Base-by-base conservation (phyloP, 257 asterid genomes). In the Gardenia jasminoides region DNA sequence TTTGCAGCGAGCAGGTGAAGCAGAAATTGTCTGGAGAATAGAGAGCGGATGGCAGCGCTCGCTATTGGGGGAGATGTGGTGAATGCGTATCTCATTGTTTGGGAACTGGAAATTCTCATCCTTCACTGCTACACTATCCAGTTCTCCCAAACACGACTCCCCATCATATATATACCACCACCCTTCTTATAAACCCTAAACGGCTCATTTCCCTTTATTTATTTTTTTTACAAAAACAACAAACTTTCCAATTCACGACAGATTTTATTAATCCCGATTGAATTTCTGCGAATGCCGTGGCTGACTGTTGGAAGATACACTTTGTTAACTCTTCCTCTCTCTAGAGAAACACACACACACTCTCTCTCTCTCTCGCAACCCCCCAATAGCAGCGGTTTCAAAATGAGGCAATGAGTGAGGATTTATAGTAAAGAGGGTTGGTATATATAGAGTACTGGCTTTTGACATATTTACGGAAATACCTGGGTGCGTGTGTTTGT, bases 21-120 rank as follows among this genome's bases (percentile, higher is more conserved):
- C 74, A n/a, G 97, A 84, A 71, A 96, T 86, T 41, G 97, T 92
- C 79, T 88, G 97, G 10, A 96, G 81, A 83, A 96, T 93, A 72
- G 97, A 81, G 22, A 93, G 89, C 7, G 99, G 99, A 76, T 88
- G 93, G 61, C 97, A 89, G 67, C 99, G 88, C 83, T 93, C 98
- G 82, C 99, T 96, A 41, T 41, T 82, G 1, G 80, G 82, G 0
- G 97, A 83, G 76, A 92, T 88, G 75, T 84, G 90, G 79, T 88
- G 93, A 81, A 96, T 92, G 70, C 97, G 90, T 76, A 96, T 96
- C 94, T 93, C 98, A 82, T 93, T 93, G 76, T 87, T 91, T 2
- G 97, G 98, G 70, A 96, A 93, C 80, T 80, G 90, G 65, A 92
- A 93, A 81, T 79, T 86, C 78, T 84, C 84, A 74, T 84, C 97